These are phyloP conservation scores for Platismatia glauca DNA, from an alignment of 495 filamentous ascomycete species.

Conservation along the genomic window DNA sequence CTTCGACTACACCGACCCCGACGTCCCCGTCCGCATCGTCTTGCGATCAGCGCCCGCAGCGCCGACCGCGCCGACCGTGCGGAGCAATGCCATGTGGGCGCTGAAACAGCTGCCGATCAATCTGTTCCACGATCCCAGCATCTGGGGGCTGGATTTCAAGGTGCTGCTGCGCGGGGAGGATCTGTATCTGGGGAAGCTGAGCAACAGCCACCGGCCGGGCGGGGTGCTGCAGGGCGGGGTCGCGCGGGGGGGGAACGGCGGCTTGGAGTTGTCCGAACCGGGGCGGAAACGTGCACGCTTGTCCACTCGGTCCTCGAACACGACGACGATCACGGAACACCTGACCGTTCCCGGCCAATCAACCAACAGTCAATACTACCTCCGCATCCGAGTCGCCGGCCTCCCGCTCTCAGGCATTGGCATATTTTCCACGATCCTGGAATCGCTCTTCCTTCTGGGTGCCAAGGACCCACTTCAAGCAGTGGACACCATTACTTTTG, in stretches of 20 bases:
- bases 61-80: background rate
- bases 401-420: background rate
- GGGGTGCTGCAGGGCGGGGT: too few species aligned
- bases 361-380: background rate
- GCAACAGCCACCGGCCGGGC: too few species aligned
- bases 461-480: too few species aligned
- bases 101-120: background rate
- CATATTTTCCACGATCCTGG: too few species aligned
- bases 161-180: background rate
- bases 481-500: too few species aligned
- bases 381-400: background rate
- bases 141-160: background rate
- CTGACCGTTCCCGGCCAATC: too few species aligned
- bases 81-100: background rate
- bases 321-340: too few species aligned
- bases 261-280: too few species aligned
- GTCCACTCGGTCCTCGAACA: too few species aligned
- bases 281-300: too few species aligned
- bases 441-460: too few species aligned
- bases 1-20: background rate
- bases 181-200: background rate
- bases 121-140: background rate
- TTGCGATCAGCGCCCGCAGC: background rate
- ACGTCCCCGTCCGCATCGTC: background rate
- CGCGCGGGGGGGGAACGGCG: too few species aligned